Percentiles rank a stretch among this genome's conserved stretches.
phyloP scores from a whole-genome alignment of 306 rosid genomes.

The Prunus persica region Prunus_persica_NCBIv2 NC_034015.1:1974001-1974500 shows the following conservation, averaged over 20 bases:
- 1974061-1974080: neutral
- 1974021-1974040: constrained; percentile 16
- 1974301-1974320: constrained; percentile 9
- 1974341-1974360: neutral
- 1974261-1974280: constrained; percentile 66
- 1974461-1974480: constrained; percentile 94
- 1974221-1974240: constrained; percentile 37
- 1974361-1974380: neutral
- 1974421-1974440: constrained; percentile 53
- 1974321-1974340: neutral
- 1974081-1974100: constrained; percentile 84
- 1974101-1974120: constrained; percentile 89
- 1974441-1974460: constrained; percentile 96
- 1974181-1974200: constrained; percentile 40
- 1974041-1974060: neutral
- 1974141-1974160: constrained; percentile 78
- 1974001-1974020: constrained; percentile 27
- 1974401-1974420: constrained; percentile 16
- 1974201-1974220: constrained; percentile 33
- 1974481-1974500: constrained; percentile 15
- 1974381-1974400: constrained; percentile 7
- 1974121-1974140: constrained; percentile 81
- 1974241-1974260: constrained; percentile 49
- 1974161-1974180: constrained; percentile 47
- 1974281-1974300: constrained; percentile 94